Percentiles rank a stretch among this genome's conserved stretches.
Evolutionary conservation across 345 rosid genomes (phyloP).

Genomic region (Iberis pinnata): DNA sequence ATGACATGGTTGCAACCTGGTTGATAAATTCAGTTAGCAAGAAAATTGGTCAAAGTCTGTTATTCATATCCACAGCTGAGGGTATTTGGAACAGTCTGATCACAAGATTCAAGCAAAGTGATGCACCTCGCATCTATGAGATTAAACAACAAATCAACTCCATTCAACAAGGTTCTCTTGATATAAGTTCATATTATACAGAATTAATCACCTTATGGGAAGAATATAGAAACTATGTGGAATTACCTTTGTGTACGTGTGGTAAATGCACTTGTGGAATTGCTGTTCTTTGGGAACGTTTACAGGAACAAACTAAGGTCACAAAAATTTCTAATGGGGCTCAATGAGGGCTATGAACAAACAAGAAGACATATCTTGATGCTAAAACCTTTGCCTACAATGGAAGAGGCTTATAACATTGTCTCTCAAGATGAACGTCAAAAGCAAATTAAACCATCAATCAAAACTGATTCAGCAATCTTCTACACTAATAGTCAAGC

Average conservation of each 20-base stretch:
- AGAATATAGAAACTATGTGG: not conserved
- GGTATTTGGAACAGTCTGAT: too few relatives aligned
- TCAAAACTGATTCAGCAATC: too few relatives aligned
- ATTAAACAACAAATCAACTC: not conserved
- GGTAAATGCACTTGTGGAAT: not conserved
- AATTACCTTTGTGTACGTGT: not conserved
- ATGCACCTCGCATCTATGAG: not conserved
- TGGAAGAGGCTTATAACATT: too few relatives aligned
- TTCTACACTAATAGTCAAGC: too few relatives aligned
- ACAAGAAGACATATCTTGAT: too few relatives aligned
- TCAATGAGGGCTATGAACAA: too few relatives aligned
- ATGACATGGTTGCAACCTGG: not conserved
- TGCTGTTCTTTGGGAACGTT: too few relatives aligned
- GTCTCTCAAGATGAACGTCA: too few relatives aligned
- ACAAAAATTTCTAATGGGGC: too few relatives aligned
- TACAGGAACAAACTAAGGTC: too few relatives aligned
- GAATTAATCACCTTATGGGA: not conserved
- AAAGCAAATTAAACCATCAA: too few relatives aligned
- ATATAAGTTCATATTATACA: not conserved
- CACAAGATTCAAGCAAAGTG: not conserved
- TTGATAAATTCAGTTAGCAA: not conserved
- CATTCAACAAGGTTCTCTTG: not conserved
- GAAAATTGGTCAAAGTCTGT: not conserved
- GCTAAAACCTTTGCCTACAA: too few relatives aligned
- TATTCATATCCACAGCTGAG: not conserved